phyloP scores from a whole-genome alignment of 2,329 filamentous ascomycete species.

The Fusarium mangiferae region DNA sequence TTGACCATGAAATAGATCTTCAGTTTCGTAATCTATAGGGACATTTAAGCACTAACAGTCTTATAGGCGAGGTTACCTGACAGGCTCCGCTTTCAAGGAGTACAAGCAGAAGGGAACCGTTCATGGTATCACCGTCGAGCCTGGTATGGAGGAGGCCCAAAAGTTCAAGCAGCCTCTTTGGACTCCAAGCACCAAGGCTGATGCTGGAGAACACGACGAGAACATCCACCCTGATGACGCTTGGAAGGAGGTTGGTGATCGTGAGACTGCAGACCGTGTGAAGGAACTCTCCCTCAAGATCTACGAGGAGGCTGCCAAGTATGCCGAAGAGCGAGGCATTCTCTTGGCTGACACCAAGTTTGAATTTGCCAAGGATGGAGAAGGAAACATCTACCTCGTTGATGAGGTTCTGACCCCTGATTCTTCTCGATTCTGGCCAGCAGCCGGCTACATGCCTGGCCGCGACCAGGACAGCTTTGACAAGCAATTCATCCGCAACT shows the following conservation, averaged over 20 bases:
- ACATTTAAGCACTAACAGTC: background rate
- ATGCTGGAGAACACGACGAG: conserved; percentile 80
- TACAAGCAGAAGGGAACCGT: conserved; percentile 75
- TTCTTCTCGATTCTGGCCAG: conserved; percentile 86
- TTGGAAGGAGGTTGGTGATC: conserved; percentile 49
- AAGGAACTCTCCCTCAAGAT: conserved; percentile 43
- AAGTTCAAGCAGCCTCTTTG: conserved; percentile 70
- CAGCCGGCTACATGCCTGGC: conserved; percentile 67
- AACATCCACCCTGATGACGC: conserved; percentile 82
- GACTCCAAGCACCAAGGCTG: conserved; percentile 88
- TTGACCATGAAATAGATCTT: background rate
- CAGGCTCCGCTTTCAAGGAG: conserved; percentile 85
- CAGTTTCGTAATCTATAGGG: background rate
- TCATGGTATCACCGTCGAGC: conserved; percentile 74
- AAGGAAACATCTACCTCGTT: conserved; percentile 44
- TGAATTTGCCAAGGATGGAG: conserved; percentile 43
- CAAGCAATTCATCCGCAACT: conserved; percentile 86
- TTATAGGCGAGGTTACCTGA: conserved; percentile 77
- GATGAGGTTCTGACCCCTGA: conserved; percentile 55
- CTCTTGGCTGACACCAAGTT: conserved; percentile 43
- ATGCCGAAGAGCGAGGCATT: conserved; percentile 40
- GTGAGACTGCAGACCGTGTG: conserved; percentile 43
- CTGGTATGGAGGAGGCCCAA: conserved; percentile 75
- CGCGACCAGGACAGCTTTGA: conserved; percentile 84
- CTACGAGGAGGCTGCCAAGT: conserved; percentile 41